Conservation (phyloP, 805 yeast genomes). For the Barnettozyma vustinii region DNA sequence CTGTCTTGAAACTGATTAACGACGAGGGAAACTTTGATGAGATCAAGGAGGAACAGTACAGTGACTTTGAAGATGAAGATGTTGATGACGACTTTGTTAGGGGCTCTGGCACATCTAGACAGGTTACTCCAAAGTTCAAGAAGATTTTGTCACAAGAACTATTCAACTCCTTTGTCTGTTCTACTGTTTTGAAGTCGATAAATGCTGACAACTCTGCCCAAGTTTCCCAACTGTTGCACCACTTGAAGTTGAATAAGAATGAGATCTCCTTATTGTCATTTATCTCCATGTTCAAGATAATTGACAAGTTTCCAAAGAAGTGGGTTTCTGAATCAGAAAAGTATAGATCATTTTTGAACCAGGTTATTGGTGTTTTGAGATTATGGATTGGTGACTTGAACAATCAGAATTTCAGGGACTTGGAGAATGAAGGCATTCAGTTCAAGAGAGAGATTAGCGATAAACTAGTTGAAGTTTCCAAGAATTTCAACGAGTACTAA, state of each 20-base stretch:
- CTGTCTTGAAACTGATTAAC: conserved; percentile 15
- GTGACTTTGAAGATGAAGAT: conserved; percentile 4
- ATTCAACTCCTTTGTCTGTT: conserved; percentile 21
- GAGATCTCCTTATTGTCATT: conserved; percentile 24
- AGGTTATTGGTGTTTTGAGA: conserved; percentile 22
- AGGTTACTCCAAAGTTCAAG: conserved; percentile 16
- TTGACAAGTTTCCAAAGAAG: conserved; percentile 22
- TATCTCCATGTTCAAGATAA: conserved; percentile 23
- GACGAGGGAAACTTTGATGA: conserved; percentile 8
- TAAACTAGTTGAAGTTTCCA: conserved; percentile 24
- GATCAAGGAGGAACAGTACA: neutral
- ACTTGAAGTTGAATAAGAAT: conserved; percentile 15
- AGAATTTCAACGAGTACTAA: conserved; percentile 18
- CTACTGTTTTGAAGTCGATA: conserved; percentile 20
- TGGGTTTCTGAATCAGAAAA: conserved; percentile 16
- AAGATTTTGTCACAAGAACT: conserved; percentile 21
- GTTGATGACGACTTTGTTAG: neutral
- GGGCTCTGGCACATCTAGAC: neutral
- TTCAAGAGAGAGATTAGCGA: conserved; percentile 28
- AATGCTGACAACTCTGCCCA: conserved; percentile 14
- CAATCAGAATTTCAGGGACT: conserved; percentile 20
- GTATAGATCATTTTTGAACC: conserved; percentile 14
- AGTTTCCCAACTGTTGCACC: conserved; percentile 15
- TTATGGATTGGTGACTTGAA: conserved; percentile 27
- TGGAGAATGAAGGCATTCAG: conserved; percentile 18